Evolutionary conservation across 2,329 filamentous ascomycete genomes (phyloP).

Genomic region (Polytolypa hystricis): DNA sequence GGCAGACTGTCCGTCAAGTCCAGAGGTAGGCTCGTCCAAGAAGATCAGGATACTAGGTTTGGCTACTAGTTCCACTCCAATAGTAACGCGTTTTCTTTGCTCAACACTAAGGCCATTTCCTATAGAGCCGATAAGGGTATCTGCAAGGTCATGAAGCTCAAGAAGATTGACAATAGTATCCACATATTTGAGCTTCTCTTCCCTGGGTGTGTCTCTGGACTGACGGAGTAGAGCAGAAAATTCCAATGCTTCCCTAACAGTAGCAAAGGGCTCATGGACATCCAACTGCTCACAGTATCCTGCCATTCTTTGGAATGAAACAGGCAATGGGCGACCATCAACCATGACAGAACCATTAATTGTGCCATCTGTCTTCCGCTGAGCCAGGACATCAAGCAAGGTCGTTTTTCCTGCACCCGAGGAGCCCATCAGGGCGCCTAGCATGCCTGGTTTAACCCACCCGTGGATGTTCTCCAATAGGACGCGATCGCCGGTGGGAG

Average conservation of each 20-base stretch:
- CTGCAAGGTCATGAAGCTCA: constrained; percentile 81
- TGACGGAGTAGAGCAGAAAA: constrained; percentile 82
- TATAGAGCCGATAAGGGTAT: constrained; percentile 82
- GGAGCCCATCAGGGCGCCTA: constrained; percentile 81
- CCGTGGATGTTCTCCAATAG: constrained; percentile 80
- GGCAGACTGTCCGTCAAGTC: constrained; percentile 83
- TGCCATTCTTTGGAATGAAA: constrained; percentile 71
- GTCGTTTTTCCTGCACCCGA: constrained; percentile 91
- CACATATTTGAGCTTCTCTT: constrained; percentile 77
- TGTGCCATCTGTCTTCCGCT: constrained; percentile 79
- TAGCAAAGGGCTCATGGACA: constrained; percentile 71
- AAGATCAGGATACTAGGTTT: constrained; percentile 83
- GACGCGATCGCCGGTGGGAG: constrained; percentile 64
- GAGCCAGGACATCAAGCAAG: constrained; percentile 72
- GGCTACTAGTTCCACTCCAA: constrained; percentile 85
- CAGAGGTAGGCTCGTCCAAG: constrained; percentile 86
- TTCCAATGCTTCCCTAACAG: constrained; percentile 73
- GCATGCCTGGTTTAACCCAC: constrained; percentile 83
- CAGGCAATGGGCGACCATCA: constrained; percentile 58
- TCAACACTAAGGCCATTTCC: constrained; percentile 58
- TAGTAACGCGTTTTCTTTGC: constrained; percentile 66
- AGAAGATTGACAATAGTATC: constrained; percentile 82
- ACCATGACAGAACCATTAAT: constrained; percentile 76
- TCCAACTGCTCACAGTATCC: constrained; percentile 78
- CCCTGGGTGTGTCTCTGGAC: constrained; percentile 55